phyloP scores from a whole-genome alignment of 2,329 filamentous ascomycete species.

The Cladosporium cucumerinum region DNA sequence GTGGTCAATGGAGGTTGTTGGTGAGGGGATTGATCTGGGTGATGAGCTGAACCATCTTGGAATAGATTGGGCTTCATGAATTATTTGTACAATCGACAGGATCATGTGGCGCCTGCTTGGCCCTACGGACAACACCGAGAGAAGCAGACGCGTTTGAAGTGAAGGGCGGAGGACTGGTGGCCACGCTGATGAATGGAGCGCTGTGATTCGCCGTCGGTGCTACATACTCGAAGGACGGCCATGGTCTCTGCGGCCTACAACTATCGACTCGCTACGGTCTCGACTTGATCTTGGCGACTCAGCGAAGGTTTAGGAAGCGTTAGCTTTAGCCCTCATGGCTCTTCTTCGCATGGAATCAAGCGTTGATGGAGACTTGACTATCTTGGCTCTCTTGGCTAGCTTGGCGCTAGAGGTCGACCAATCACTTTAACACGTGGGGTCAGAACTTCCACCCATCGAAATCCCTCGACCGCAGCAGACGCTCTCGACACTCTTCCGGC shows the following conservation, averaged over 20 bases:
- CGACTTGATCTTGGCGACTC: neutral
- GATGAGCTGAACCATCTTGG: neutral
- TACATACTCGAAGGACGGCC: neutral
- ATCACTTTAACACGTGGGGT: neutral
- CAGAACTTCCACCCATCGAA: neutral
- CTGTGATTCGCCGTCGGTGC: slow-evolving; percentile 7
- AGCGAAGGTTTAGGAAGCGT: neutral
- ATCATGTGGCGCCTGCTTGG: neutral
- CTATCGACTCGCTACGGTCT: slow-evolving; percentile 5
- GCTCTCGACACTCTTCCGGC: neutral
- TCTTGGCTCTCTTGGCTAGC: slow-evolving; percentile 3
- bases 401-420: neutral
- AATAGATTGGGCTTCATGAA: neutral
- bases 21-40: neutral
- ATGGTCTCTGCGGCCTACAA: neutral
- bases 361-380: neutral
- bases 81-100: neutral
- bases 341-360: slow-evolving; percentile 2
- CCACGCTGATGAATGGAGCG: slow-evolving; percentile 1
- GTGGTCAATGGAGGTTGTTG: slow-evolving; percentile 4
- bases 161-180: slow-evolving; percentile 1
- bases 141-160: neutral
- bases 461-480: neutral
- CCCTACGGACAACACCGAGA: neutral
- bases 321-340: neutral